These are phyloP conservation scores for Suillus tomentosus DNA, from an alignment of 768 basidiomycete species.

Conservation along the genomic window DNA sequence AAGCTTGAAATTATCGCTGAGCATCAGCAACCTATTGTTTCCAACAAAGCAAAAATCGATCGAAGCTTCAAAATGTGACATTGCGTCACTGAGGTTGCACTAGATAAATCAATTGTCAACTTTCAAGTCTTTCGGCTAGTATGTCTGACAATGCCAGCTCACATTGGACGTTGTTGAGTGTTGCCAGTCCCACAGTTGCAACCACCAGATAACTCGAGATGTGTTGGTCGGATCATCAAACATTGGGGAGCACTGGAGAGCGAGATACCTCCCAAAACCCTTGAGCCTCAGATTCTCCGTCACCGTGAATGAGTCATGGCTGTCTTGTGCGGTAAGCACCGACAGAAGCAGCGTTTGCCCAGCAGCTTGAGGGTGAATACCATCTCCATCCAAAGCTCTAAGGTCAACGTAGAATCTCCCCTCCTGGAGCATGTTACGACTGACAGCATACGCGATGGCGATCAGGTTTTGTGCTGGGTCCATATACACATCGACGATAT, in stretches of 20 bases:
- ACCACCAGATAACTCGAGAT: not conserved
- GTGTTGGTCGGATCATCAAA: not conserved
- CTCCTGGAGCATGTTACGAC: not conserved
- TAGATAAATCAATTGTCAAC: not conserved
- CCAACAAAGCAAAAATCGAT: slow-evolving; percentile 8
- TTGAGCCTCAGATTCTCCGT: not conserved
- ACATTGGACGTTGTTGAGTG: slow-evolving; percentile 6
- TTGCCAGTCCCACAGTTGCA: slow-evolving; percentile 13
- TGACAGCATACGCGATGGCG: not conserved
- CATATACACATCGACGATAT: not conserved
- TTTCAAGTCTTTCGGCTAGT: not conserved
- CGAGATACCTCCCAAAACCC: slow-evolving; percentile 3
- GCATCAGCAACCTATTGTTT: not conserved
- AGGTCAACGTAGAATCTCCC: not conserved
- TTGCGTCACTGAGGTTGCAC: slow-evolving; percentile 1
- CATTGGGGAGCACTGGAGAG: not conserved
- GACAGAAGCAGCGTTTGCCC: not conserved
- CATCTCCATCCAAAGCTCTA: not conserved
- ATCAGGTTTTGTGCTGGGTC: slow-evolving; percentile 1
- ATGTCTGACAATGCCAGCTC: not conserved
- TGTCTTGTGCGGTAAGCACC: not conserved
- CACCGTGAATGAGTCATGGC: not conserved
- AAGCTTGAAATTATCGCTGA: not conserved
- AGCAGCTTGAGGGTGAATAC: not conserved
- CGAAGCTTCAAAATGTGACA: not conserved